These are phyloP conservation scores for Gossypium bickii DNA, from an alignment of 345 rosid species.

Conservation along the genomic window DNA sequence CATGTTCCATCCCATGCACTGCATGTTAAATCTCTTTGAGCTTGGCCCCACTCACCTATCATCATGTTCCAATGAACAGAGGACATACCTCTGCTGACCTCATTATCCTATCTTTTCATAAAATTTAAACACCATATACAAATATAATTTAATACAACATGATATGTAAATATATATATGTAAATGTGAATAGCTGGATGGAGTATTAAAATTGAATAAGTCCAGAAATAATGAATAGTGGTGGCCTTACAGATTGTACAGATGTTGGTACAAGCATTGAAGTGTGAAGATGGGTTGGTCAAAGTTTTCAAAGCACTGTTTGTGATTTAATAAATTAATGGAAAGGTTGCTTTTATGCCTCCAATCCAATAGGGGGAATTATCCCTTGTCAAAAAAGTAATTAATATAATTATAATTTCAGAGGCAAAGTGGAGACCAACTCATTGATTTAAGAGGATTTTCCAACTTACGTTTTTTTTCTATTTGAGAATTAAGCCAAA, in stretches of 20 bases:
- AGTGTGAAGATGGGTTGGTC: neutral
- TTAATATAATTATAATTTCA: too few species aligned
- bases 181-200: neutral
- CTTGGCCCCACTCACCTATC: neutral
- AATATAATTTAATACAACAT: neutral
- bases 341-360: neutral
- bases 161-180: neutral
- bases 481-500: neutral
- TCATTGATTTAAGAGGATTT: too few species aligned
- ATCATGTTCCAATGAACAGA: neutral
- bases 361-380: neutral
- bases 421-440: too few species aligned
- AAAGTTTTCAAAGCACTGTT: neutral
- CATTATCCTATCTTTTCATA: neutral
- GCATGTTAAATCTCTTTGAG: neutral
- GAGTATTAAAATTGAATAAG: neutral
- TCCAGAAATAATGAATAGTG: neutral
- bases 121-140: neutral
- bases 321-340: too few species aligned
- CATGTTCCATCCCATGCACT: conserved; percentile 1
- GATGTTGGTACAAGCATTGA: neutral
- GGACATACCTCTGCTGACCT: neutral
- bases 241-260: neutral
- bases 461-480: too few species aligned
- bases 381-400: neutral